phyloP scores from a whole-genome alignment of 805 yeast species.

The Myxozyma sirexii region DNA sequence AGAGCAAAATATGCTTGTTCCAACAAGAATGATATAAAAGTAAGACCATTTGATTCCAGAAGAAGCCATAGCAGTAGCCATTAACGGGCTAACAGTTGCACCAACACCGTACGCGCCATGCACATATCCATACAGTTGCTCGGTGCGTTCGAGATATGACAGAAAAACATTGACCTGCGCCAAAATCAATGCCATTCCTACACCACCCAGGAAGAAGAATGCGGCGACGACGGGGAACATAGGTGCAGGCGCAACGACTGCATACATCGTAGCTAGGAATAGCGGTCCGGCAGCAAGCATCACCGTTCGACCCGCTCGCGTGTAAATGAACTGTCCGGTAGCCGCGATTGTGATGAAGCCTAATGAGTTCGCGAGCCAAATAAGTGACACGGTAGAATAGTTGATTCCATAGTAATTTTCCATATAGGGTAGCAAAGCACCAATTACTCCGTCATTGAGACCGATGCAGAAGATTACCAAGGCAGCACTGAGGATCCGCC shows the following conservation, averaged over 20 bases:
- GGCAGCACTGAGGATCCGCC: not conserved
- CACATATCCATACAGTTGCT: slow-evolving; percentile 59
- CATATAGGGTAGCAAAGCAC: slow-evolving; percentile 57
- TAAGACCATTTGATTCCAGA: slow-evolving; percentile 55
- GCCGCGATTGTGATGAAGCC: slow-evolving; percentile 57
- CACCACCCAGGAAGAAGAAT: slow-evolving; percentile 59
- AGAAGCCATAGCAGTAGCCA: slow-evolving; percentile 60
- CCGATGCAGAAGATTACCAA: slow-evolving; percentile 15
- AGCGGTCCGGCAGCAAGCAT: slow-evolving; percentile 48
- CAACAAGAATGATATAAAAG: slow-evolving; percentile 53
- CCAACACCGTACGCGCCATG: slow-evolving; percentile 77
- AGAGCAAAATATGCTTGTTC: slow-evolving; percentile 39
- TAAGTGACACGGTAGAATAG: slow-evolving; percentile 58
- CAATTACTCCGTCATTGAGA: slow-evolving; percentile 56
- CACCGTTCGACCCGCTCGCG: slow-evolving; percentile 44
- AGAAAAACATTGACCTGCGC: slow-evolving; percentile 58
- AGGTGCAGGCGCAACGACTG: slow-evolving; percentile 52
- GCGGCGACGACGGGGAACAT: slow-evolving; percentile 52
- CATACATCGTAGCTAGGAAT: slow-evolving; percentile 48
- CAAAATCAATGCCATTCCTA: slow-evolving; percentile 54
- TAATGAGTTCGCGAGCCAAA: slow-evolving; percentile 59
- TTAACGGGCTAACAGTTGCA: slow-evolving; percentile 67
- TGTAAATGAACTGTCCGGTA: slow-evolving; percentile 50
- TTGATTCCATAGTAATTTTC: slow-evolving; percentile 52
- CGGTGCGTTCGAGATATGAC: slow-evolving; percentile 53